Base-by-base conservation (phyloP, 2,329 filamentous ascomycete genomes). In the Grosmannia huntii region DNA sequence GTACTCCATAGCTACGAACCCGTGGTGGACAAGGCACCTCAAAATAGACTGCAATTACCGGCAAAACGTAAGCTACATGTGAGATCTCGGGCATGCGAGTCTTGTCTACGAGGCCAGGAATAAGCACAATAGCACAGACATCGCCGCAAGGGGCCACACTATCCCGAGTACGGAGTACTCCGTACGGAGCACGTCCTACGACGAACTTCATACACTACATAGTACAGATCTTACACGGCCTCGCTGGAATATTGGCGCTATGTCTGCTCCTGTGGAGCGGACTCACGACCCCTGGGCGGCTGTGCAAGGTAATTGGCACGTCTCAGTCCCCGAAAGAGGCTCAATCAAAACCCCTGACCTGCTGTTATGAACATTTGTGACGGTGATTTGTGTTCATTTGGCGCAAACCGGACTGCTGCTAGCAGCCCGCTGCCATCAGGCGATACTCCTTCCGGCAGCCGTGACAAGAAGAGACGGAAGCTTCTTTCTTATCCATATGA, bases 21-120 rank as follows among this genome's bases (percentile, higher is more conserved):
- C 7, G 4, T 49, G 4, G 28, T n/a, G 19, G 50, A 12, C 19
- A 33, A 33, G 27, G 27, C 27, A 11, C 50, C 50, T 21, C 33
- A 53, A 53, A 53, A 53, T 53, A 53, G 51, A n/a, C 31, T 16
- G 51, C 28, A 53, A 53, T 53, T 53, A 53, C 51, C 51, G 51
- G 25, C 23, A 23, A 23, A 23, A 28, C 48, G 23, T 7, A 25
- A n/a, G n/a, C n/a, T n/a, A n/a, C n/a, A n/a, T n/a, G n/a, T 48
- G 12, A 21, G 25, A 31, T 19, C 28, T 16, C 4, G 28, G 44
- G 23, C 23, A 28, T 14, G 28, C 28, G 28, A 28, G 28, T 28
- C 5, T 28, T n/a, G 41, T 44, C 16, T 44, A n/a, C 4, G 19
- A 44, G 41, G n/a, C n/a, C n/a, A n/a, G n/a, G n/a, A n/a, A n/a